phyloP scores from a whole-genome alignment of 1,284 basidiomycete species.

The Flammula alnicola region DNA sequence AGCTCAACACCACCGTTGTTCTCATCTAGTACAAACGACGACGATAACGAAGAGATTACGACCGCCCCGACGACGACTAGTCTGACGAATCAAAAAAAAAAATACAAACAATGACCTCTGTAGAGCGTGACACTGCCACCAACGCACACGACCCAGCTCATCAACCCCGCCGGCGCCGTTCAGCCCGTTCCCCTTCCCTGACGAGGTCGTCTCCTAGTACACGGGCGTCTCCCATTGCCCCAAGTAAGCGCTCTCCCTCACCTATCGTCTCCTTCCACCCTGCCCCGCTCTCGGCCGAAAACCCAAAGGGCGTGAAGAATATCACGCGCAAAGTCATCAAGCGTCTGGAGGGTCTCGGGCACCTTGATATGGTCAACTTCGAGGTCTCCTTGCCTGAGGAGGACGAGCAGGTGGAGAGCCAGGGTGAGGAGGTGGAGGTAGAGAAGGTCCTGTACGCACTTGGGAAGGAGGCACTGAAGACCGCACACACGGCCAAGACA shows the following conservation, averaged over 20 bases:
- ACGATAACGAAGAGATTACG: slow-evolving; percentile 5
- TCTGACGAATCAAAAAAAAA: no score
- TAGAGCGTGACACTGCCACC: slow-evolving; percentile 25
- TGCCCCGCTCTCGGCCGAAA: slow-evolving; percentile 33
- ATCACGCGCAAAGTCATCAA: slow-evolving; percentile 51
- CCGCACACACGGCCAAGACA: slow-evolving; percentile 14
- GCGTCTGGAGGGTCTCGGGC: slow-evolving; percentile 47
- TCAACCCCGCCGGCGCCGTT: slow-evolving; percentile 23
- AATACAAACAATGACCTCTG: slow-evolving; percentile 18
- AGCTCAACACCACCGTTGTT: no score
- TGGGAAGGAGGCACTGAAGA: slow-evolving; percentile 22
- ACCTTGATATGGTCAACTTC: slow-evolving; percentile 33
- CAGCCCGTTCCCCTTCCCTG: slow-evolving; percentile 26
- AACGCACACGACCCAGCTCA: slow-evolving; percentile 25
- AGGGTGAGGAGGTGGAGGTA: slow-evolving; percentile 27
- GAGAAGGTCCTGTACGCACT: slow-evolving; percentile 26
- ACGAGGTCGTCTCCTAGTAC: slow-evolving; percentile 23
- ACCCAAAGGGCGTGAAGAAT: slow-evolving; percentile 44
- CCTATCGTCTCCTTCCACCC: slow-evolving; percentile 41
- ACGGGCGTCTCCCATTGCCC: slow-evolving; percentile 5
- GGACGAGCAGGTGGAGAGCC: slow-evolving; percentile 22
- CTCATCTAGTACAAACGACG: no score
- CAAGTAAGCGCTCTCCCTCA: slow-evolving; percentile 40
- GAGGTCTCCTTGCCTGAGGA: slow-evolving; percentile 23
- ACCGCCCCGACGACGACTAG: slow-evolving; percentile 7